phyloP scores from a whole-genome alignment of 176 grass and related monocot species.

The Alopecurus myosuroides region DNA sequence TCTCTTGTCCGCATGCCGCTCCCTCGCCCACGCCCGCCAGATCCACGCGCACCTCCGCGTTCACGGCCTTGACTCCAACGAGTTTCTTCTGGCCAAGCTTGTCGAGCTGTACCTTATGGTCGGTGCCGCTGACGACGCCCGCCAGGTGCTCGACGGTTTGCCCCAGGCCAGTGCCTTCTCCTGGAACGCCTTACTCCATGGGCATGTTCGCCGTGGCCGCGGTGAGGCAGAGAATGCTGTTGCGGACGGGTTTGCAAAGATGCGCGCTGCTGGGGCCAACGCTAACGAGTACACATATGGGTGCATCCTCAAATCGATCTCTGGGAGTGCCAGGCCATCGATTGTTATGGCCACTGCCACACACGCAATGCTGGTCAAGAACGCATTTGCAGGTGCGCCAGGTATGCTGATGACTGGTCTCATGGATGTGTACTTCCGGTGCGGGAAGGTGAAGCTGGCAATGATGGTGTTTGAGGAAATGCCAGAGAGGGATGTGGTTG shows the following conservation, averaged over 20 bases:
- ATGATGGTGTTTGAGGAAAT: slow-evolving; percentile 91
- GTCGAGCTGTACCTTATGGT: slow-evolving; percentile 66
- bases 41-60: slow-evolving; percentile 67
- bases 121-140: slow-evolving; percentile 54
- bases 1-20: slow-evolving; percentile 58
- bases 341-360: slow-evolving; percentile 51
- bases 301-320: slow-evolving; percentile 82
- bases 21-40: slow-evolving; percentile 57
- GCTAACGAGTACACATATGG: slow-evolving; percentile 77
- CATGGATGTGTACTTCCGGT: slow-evolving; percentile 87
- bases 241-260: slow-evolving; percentile 41
- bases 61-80: slow-evolving; percentile 63
- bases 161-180: slow-evolving; percentile 41
- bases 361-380: slow-evolving; percentile 75
- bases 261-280: slow-evolving; percentile 49
- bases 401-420: slow-evolving; percentile 68
- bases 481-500: slow-evolving; percentile 66
- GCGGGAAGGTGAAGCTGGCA: slow-evolving; percentile 64
- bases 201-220: slow-evolving; percentile 43
- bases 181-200: slow-evolving; percentile 80
- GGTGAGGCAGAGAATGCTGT: slow-evolving; percentile 42
- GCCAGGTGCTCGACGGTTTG: slow-evolving; percentile 44
- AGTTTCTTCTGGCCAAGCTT: slow-evolving; percentile 61
- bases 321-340: slow-evolving; percentile 54
- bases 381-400: slow-evolving; percentile 46